Base-by-base conservation (phyloP, 495 filamentous ascomycete species). In the Aspergillus coremiiformis region DNA sequence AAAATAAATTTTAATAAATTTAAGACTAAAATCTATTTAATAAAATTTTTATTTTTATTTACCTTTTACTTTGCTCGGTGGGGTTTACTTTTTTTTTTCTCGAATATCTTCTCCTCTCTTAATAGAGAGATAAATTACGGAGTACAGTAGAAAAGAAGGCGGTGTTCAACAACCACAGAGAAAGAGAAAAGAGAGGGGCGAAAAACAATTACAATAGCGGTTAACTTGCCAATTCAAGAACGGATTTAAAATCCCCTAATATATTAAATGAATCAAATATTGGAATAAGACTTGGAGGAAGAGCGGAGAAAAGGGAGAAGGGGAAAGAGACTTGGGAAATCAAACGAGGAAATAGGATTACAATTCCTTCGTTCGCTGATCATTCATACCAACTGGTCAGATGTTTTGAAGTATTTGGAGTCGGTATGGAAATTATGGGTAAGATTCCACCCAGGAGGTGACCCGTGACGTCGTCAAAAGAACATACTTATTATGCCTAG, bases 91-190 rank as follows among this genome's bases (percentile, higher is more conserved):
- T 27, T 27, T 27, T 27, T 8, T 27, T 8, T 27, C 24, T 27
- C 24, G 4, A n/a, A n/a, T n/a, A n/a, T 27, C 8, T 27, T 8
- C 24, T 27, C 24, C 24, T 4, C 4, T 27, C 4, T 27, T 8
- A 4, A 27, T 27, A 27, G 4, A 4, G 4, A 27, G n/a, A n/a
- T n/a, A n/a, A n/a, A n/a, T n/a, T n/a, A n/a, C n/a, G n/a, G n/a
- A n/a, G n/a, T n/a, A n/a, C n/a, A n/a, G n/a, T n/a, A n/a, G n/a
- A n/a, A n/a, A n/a, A n/a, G 24, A 27, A 8, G 24, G 24, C 24
- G 24, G 24, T 27, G 24, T 27, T 8, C 24, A 58, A 45, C 48
- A 57, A 58, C 49, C 44, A 51, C 57, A 57, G 44, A 41, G 43
- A 51, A 53, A 53, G 41, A 49, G 45, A 27, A 55, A 53, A 33